Evolutionary conservation across 345 rosid species (phyloP).

Genomic region (Gossypium rotundifolium): DNA sequence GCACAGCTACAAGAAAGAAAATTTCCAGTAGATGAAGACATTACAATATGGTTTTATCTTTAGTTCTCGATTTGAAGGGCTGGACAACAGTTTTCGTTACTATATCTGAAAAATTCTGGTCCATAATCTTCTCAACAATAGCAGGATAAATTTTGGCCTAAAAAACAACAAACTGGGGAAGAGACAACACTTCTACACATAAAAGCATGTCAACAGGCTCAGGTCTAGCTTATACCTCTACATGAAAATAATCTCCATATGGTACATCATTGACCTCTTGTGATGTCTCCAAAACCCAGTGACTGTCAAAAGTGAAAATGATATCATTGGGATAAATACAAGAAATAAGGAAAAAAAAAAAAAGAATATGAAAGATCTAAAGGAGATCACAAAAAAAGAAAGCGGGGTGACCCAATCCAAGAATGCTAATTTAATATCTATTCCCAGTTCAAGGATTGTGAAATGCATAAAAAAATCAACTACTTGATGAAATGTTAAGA

Average conservation of each 20-base stretch:
- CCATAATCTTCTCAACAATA: conserved; percentile 2
- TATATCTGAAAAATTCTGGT: not conserved
- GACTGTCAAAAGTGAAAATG: conserved; percentile 42
- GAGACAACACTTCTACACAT: not conserved
- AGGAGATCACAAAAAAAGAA: not conserved
- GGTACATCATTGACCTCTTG: conserved; percentile 84
- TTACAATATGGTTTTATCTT: not conserved
- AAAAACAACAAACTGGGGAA: not conserved
- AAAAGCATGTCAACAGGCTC: not conserved
- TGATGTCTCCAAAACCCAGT: conserved; percentile 75
- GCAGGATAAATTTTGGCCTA: not conserved
- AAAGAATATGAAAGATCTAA: not conserved
- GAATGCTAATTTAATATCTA: not conserved
- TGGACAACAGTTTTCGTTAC: not conserved
- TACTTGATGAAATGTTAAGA: not conserved
- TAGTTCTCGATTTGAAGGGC: not conserved
- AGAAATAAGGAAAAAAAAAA: not conserved
- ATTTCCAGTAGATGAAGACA: not conserved
- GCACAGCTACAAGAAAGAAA: not conserved
- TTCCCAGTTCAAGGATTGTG: not conserved
- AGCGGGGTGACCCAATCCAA: not conserved
- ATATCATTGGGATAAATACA: conserved; percentile 10
- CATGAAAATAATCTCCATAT: conserved; percentile 80
- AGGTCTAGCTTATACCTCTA: conserved; percentile 58
- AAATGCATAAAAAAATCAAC: not conserved